phyloP scores from a whole-genome alignment of 257 asterid genomes.

The Misopates orontium region DNA sequence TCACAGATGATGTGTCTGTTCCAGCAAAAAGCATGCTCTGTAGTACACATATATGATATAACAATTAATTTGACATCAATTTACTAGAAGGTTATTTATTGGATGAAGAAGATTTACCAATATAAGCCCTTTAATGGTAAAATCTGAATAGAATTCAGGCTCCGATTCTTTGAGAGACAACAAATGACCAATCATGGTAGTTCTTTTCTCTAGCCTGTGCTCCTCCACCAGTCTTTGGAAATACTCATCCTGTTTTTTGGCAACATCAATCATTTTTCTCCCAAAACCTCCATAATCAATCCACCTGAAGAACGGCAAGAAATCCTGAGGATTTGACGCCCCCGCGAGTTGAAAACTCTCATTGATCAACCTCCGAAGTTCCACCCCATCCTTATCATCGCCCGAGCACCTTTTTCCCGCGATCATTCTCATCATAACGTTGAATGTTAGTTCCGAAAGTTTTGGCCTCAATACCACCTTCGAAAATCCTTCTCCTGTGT shows the following conservation, averaged over 20 bases:
- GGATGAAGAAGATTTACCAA: slow-evolving; percentile 22
- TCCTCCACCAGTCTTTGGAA: slow-evolving; percentile 33
- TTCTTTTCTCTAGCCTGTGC: slow-evolving; percentile 30
- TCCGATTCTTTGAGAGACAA: slow-evolving; percentile 32
- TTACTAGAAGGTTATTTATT: no score
- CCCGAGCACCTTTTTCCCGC: slow-evolving; percentile 33
- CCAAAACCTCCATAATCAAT: slow-evolving; percentile 34
- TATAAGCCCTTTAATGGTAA: slow-evolving; percentile 33
- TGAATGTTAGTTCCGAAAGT: slow-evolving; percentile 28
- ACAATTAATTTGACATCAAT: background rate
- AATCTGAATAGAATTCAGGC: slow-evolving; percentile 29
- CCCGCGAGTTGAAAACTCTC: slow-evolving; percentile 23
- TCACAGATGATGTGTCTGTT: slow-evolving; percentile 23
- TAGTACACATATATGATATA: background rate
- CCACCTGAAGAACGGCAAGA: slow-evolving; percentile 36
- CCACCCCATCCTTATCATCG: slow-evolving; percentile 10
- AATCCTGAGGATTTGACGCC: slow-evolving; percentile 35
- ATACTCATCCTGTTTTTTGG: slow-evolving; percentile 20
- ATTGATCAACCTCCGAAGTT: slow-evolving; percentile 16
- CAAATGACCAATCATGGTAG: slow-evolving; percentile 35
- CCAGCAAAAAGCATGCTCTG: slow-evolving; percentile 27
- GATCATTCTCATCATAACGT: slow-evolving; percentile 35
- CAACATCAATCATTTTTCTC: slow-evolving; percentile 21
- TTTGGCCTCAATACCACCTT: slow-evolving; percentile 17
- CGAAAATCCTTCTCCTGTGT: no score